Conservation (phyloP, 352 stramenopile genomes). For the Globisporangium cylindrosporum region DNA sequence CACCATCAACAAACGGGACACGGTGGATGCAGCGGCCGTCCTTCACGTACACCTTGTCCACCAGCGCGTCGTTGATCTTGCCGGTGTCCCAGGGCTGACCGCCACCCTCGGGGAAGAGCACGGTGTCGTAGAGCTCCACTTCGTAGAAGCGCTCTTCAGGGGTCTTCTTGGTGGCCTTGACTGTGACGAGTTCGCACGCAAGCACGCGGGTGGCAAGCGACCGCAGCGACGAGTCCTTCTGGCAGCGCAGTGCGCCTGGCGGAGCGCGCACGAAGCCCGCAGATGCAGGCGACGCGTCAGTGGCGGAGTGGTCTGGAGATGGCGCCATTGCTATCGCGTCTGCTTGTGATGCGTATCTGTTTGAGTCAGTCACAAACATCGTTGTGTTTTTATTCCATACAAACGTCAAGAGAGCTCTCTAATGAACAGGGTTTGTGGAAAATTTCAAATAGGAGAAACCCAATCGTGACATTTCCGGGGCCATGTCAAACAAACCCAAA, state of each 20-base stretch:
- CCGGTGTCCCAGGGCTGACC: slow-evolving; percentile 86
- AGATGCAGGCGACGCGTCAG: not conserved
- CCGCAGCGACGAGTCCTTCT: not conserved
- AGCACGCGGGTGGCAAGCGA: not conserved
- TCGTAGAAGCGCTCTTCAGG: not conserved
- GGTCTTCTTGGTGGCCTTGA: not conserved
- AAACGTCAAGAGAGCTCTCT: no score
- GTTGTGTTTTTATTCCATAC: no score
- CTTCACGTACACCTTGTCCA: slow-evolving; percentile 65
- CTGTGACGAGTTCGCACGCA: not conserved
- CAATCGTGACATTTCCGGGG: no score
- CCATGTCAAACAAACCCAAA: no score
- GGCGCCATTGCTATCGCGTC: not conserved
- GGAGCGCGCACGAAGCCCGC: not conserved
- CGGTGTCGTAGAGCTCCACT: slow-evolving; percentile 70
- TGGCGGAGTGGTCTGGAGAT: not conserved
- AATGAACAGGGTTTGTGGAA: no score
- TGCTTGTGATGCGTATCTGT: no score
- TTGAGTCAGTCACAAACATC: no score
- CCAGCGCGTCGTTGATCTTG: slow-evolving; percentile 36
- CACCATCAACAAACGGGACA: slow-evolving; percentile 25
- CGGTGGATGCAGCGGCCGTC: slow-evolving; percentile 66
- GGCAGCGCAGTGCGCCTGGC: not conserved
- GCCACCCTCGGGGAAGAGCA: slow-evolving; percentile 86
- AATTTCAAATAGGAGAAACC: no score